Evolutionary conservation across 176 grass and related monocot genomes (phyloP).

Genomic region (Phragmites australis): DNA sequence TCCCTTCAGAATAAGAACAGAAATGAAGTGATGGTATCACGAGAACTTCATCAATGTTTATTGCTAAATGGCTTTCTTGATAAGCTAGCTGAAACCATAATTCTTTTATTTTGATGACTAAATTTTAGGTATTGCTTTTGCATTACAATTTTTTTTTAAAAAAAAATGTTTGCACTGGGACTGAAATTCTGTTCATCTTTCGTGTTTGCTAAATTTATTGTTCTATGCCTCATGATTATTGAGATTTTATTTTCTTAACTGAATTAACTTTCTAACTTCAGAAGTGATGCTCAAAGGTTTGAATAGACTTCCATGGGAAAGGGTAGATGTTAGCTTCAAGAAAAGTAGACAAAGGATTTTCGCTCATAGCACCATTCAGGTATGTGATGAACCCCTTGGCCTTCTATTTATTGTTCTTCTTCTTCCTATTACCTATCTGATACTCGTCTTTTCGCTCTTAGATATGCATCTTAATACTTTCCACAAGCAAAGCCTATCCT

Average conservation of each 20-base stretch:
- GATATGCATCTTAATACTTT: background rate
- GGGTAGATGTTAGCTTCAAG: slow-evolving; percentile 89
- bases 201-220: background rate
- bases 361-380: slow-evolving; percentile 95
- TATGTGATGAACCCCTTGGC: slow-evolving; percentile 19
- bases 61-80: background rate
- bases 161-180: background rate
- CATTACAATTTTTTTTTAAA: background rate
- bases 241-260: slow-evolving; percentile 22
- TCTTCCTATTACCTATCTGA: background rate
- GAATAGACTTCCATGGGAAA: slow-evolving; percentile 92
- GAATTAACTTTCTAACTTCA: slow-evolving; percentile 35
- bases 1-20: background rate
- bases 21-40: background rate
- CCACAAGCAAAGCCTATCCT: background rate
- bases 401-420: background rate
- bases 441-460: background rate
- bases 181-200: background rate
- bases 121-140: background rate
- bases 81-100: background rate
- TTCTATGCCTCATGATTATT: background rate
- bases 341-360: slow-evolving; percentile 81
- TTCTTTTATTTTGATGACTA: background rate
- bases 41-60: background rate
- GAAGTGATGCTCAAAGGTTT: slow-evolving; percentile 80